Evolutionary conservation across 176 grass and related monocot genomes (phyloP).

Genomic region (Oryza punctata): DNA sequence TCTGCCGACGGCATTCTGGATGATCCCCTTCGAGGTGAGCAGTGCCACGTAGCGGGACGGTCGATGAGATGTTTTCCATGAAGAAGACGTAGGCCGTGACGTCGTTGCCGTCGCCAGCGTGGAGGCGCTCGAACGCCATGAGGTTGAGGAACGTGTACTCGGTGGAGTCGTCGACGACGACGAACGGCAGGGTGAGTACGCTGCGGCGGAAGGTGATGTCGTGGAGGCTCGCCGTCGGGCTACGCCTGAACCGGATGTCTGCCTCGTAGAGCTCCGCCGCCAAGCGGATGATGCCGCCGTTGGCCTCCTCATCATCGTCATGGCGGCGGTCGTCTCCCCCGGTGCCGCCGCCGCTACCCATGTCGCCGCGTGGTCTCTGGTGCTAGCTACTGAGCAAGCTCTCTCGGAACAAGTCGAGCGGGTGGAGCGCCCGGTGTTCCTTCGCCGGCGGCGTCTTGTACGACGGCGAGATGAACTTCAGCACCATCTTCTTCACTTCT

Average conservation of each 20-base stretch:
- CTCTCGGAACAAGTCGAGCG: slow-evolving; percentile 46
- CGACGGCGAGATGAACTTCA: slow-evolving; percentile 23
- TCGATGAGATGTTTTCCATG: slow-evolving; percentile 71
- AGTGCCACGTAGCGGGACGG: slow-evolving; percentile 47
- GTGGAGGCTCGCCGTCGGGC: slow-evolving; percentile 30
- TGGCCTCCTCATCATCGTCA: not conserved
- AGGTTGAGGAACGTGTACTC: slow-evolving; percentile 59
- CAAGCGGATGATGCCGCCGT: slow-evolving; percentile 40
- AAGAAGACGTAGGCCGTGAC: slow-evolving; percentile 59
- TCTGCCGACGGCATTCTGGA: slow-evolving; percentile 30
- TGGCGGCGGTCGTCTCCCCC: not conserved
- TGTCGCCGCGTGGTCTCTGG: not conserved
- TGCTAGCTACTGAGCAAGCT: slow-evolving; percentile 8
- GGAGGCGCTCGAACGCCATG: slow-evolving; percentile 64
- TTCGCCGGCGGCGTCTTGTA: not conserved
- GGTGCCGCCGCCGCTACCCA: not conserved
- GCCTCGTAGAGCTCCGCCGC: slow-evolving; percentile 57
- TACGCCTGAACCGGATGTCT: slow-evolving; percentile 55
- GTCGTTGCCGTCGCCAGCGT: slow-evolving; percentile 47
- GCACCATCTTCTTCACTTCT: slow-evolving; percentile 49
- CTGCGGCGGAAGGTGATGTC: slow-evolving; percentile 49
- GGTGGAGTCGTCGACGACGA: slow-evolving; percentile 55
- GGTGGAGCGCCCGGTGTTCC: slow-evolving; percentile 28
- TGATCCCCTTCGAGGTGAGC: slow-evolving; percentile 35
- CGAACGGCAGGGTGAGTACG: slow-evolving; percentile 37